Conservation (phyloP, 1,139 yeast genomes). For the Debaryomyces robertsiae region DNA sequence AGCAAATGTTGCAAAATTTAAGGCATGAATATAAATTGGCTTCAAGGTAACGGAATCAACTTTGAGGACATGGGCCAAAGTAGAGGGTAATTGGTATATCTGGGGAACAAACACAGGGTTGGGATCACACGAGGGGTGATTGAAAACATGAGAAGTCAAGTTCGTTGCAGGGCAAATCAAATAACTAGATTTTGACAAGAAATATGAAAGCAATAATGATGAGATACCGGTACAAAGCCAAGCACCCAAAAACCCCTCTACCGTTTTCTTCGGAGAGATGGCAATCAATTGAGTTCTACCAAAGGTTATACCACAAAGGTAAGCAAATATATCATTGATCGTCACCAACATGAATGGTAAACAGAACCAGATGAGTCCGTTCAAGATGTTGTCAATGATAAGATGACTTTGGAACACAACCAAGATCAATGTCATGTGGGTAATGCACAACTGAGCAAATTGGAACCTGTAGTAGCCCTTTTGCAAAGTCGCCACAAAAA, state of each 20-base stretch:
- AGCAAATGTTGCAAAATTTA: conserved; percentile 89
- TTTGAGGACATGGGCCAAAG: conserved; percentile 50
- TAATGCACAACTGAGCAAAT: conserved; percentile 89
- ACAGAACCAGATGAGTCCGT: conserved; percentile 93
- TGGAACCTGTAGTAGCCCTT: conserved; percentile 90
- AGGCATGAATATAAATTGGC: conserved; percentile 88
- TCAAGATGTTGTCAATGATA: conserved; percentile 84
- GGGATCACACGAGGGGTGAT: conserved; percentile 66
- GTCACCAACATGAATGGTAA: conserved; percentile 91
- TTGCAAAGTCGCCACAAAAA: conserved; percentile 86
- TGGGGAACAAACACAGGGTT: conserved; percentile 88
- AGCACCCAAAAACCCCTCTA: conserved; percentile 97
- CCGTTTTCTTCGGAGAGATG: conserved; percentile 95
- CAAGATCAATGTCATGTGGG: conserved; percentile 89
- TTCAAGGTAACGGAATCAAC: conserved; percentile 61
- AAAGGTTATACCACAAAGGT: conserved; percentile 94
- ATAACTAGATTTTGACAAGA: conserved; percentile 68
- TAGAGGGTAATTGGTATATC: conserved; percentile 71
- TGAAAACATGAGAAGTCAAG: conserved; percentile 56
- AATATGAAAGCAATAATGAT: conserved; percentile 65
- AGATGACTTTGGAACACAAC: conserved; percentile 95
- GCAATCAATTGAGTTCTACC: conserved; percentile 92
- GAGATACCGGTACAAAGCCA: conserved; percentile 90
- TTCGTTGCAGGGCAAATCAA: conserved; percentile 84
- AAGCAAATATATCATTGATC: conserved; percentile 94